phyloP scores from a whole-genome alignment of 768 basidiomycete genomes.

The Pisolithus microcarpus region DNA sequence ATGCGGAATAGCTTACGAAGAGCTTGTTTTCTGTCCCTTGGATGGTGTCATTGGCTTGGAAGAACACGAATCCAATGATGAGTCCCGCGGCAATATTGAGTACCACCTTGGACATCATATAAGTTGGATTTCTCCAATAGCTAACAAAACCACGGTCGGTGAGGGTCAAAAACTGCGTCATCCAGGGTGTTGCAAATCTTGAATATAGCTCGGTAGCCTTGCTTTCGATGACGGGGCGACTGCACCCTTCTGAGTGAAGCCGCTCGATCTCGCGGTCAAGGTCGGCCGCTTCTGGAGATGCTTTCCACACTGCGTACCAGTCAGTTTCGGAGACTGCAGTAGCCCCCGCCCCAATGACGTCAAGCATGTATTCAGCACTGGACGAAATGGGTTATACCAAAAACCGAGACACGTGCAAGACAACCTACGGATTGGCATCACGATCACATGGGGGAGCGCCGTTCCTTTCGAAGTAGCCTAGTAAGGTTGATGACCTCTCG shows the following conservation, averaged over 20 bases:
- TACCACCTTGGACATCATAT: constrained; percentile 33
- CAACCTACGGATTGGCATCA: no score
- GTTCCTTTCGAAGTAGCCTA: constrained; percentile 19
- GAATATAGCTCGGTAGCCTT: constrained; percentile 7
- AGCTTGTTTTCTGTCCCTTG: constrained; percentile 39
- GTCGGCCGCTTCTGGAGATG: constrained; percentile 32
- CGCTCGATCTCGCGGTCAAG: constrained; percentile 37
- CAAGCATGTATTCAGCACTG: constrained; percentile 44
- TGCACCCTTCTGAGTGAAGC: constrained; percentile 35
- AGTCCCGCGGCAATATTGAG: constrained; percentile 29
- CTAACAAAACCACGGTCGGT: constrained; percentile 24
- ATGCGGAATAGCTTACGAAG: constrained; percentile 25
- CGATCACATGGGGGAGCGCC: no score
- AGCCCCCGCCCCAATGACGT: constrained; percentile 52
- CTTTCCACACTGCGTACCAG: constrained; percentile 46
- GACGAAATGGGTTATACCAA: constrained; percentile 11
- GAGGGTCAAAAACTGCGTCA: constrained; percentile 28
- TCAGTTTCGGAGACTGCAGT: constrained; percentile 36
- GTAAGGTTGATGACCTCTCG: constrained; percentile 14
- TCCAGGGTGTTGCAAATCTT: constrained; percentile 35
- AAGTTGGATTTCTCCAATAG: constrained; percentile 37
- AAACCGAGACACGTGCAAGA: no score
- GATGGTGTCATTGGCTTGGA: constrained; percentile 25
- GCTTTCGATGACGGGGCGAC: constrained; percentile 16
- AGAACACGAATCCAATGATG: constrained; percentile 40